Evolutionary conservation across 2,329 filamentous ascomycete species (phyloP).

Genomic region (Penicillium sp.): DNA sequence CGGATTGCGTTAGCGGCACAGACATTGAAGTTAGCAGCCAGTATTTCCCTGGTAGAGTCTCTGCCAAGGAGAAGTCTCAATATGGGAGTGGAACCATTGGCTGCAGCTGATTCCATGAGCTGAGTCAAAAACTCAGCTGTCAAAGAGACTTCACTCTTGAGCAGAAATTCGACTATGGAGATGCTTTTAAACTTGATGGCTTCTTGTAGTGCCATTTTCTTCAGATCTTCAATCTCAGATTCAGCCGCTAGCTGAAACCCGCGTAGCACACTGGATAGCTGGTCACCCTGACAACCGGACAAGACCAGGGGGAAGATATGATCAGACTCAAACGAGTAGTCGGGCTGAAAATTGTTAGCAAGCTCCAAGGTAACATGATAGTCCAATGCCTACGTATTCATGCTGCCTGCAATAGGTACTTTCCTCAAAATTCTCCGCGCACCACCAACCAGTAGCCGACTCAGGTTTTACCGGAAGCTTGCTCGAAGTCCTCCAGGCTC

Average conservation of each 20-base stretch:
- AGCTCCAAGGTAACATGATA: background rate
- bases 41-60: background rate
- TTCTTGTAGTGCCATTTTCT: background rate
- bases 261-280: background rate
- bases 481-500: background rate
- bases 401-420: background rate
- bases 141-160: background rate
- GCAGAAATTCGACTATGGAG: background rate
- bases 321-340: background rate
- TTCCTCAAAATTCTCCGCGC: background rate
- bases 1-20: background rate
- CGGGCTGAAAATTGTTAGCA: background rate
- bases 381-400: background rate
- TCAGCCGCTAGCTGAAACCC: background rate
- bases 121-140: background rate
- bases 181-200: background rate
- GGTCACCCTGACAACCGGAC: background rate
- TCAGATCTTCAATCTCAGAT: background rate
- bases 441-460: background rate
- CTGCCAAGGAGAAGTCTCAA: background rate
- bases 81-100: background rate
- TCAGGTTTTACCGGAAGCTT: background rate
- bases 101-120: background rate
- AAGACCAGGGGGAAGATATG: background rate
- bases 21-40: background rate